These are phyloP conservation scores for Pleurotus djamor DNA, from an alignment of 768 basidiomycete species.

Conservation along the genomic window DNA sequence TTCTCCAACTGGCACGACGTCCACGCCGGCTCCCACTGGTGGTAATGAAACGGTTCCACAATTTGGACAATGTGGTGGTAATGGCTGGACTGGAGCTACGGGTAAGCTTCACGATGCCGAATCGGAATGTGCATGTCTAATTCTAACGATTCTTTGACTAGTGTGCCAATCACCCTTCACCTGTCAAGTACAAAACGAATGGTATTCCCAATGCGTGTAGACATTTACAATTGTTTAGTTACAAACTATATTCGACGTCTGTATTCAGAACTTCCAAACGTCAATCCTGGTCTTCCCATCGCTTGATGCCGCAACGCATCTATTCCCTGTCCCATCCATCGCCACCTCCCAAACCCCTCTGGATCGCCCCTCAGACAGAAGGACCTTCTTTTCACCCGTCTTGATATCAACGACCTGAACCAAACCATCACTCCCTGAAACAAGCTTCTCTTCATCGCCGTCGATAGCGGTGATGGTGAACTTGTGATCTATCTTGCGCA, in stretches of 20 bases:
- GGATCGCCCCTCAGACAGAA: not conserved
- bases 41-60: not conserved
- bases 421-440: slow-evolving; percentile 1
- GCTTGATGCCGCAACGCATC: not conserved
- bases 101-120: not conserved
- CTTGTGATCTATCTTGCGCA: not conserved
- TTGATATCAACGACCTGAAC: not conserved
- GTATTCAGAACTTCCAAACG: not conserved
- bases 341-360: not conserved
- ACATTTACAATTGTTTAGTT: too few species aligned
- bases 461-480: not conserved
- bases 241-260: too few species aligned
- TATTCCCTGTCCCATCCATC: not conserved
- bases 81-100: not conserved
- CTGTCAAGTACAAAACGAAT: not conserved
- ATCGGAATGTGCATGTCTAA: not conserved
- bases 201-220: not conserved
- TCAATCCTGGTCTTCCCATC: not conserved
- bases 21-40: not conserved
- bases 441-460: slow-evolving; percentile 1
- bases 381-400: not conserved
- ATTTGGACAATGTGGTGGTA: not conserved
- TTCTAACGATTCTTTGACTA: not conserved
- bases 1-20: not conserved
- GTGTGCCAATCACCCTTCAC: not conserved